Percentiles rank a stretch among this genome's conserved stretches.
Conservation (phyloP, 371 early-diverging fungal species). For the Mucor circinelloides region DNA sequence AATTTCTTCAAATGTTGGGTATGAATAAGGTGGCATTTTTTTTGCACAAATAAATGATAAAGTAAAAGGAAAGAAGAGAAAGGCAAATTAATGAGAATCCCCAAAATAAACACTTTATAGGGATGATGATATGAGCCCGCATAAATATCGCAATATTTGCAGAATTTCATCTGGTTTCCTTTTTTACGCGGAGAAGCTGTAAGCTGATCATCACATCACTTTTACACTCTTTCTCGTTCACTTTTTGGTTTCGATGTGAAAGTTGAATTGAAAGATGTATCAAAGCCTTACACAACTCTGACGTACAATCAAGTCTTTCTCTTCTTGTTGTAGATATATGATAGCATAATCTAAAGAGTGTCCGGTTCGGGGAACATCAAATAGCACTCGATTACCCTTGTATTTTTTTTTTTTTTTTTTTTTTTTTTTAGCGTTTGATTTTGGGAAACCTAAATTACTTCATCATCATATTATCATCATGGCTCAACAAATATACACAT, state of each 20-base stretch:
- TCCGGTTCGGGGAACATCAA: constrained; percentile 4
- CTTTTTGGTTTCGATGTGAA: not conserved
- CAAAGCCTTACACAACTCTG: not conserved
- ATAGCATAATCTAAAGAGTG: not conserved
- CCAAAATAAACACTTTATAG: not conserved
- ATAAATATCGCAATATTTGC: not conserved
- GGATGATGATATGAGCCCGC: not conserved
- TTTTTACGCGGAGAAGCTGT: not conserved
- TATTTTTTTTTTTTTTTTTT: not conserved
- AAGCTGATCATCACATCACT: constrained; percentile 4
- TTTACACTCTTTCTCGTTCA: not conserved
- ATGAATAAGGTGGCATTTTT: constrained; percentile 26
- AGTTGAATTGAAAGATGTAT: not conserved
- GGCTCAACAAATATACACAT: not conserved
- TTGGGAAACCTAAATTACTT: not conserved
- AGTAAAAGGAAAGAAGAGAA: constrained; percentile 5
- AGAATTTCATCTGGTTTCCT: not conserved
- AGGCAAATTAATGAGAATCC: constrained; percentile 6
- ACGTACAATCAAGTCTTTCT: not conserved
- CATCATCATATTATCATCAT: not conserved
- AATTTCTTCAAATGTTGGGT: constrained; percentile 39
- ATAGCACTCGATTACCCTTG: not conserved
- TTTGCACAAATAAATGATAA: constrained; percentile 13
- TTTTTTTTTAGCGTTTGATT: not conserved
- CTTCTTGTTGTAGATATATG: not conserved